These are phyloP conservation scores for Glycyrrhiza uralensis DNA, from an alignment of 306 rosid species.

Conservation along the genomic window DNA sequence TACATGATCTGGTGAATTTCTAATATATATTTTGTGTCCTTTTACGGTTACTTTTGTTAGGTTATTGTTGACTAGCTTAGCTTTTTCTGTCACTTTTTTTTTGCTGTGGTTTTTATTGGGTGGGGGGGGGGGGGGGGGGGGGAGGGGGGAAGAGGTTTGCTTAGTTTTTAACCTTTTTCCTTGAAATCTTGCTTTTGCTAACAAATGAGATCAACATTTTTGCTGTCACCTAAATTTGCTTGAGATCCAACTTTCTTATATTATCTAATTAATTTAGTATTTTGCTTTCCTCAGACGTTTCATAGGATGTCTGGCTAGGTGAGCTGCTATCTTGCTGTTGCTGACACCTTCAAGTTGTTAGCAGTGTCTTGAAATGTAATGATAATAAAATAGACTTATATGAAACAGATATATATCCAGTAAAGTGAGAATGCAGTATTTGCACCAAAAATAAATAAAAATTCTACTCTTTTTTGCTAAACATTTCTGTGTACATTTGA, in stretches of 20 bases:
- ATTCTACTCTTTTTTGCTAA: neutral
- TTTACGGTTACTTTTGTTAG: conserved; percentile 15
- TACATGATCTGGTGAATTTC: conserved; percentile 21
- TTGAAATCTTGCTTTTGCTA: neutral
- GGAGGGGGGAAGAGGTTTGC: neutral
- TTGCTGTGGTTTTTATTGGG: too few species aligned
- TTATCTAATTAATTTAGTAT: neutral
- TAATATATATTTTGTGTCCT: neutral
- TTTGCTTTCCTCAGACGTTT: neutral
- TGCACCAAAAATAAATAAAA: neutral
- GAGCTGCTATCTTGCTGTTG: neutral
- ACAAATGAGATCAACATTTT: neutral
- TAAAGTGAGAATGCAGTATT: neutral
- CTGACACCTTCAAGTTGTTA: neutral
- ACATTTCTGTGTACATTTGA: neutral
- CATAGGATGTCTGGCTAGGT: neutral
- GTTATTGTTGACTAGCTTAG: neutral
- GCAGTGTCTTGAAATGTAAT: conserved; percentile 1
- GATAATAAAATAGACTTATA: neutral
- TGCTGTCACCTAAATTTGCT: neutral
- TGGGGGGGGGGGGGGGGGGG: too few species aligned
- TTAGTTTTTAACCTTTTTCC: neutral
- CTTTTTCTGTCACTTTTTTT: neutral
- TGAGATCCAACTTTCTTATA: neutral
- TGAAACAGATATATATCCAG: conserved; percentile 21